Conservation (phyloP, 129 eudicot genomes). For the Flaveria trinervia region DNA sequence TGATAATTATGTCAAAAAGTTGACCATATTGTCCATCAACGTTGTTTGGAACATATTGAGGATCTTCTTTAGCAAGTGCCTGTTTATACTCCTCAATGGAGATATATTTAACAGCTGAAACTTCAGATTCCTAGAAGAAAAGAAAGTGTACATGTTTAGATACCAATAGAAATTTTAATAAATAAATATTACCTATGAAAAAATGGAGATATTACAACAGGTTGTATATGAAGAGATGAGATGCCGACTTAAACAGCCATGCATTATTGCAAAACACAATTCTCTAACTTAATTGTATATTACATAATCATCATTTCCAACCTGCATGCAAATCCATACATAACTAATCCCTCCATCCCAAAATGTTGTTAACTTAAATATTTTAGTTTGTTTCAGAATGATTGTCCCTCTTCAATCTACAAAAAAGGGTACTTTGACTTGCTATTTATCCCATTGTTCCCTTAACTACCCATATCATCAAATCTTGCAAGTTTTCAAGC, state of each 20-base stretch:
- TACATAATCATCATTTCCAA: not conserved
- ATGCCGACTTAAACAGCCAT: not conserved
- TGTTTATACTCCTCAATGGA: conserved; percentile 72
- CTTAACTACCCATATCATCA: not conserved
- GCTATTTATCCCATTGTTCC: not conserved
- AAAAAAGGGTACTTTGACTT: not conserved
- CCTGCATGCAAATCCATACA: not conserved
- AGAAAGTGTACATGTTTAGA: conserved; percentile 19
- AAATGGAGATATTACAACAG: not conserved
- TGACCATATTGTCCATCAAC: conserved; percentile 80
- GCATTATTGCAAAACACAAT: not conserved
- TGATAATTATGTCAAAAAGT: conserved; percentile 63
- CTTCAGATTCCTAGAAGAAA: conserved; percentile 78
- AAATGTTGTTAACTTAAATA: not conserved
- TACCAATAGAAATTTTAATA: not conserved
- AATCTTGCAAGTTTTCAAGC: not conserved
- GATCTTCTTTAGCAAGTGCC: conserved; percentile 67
- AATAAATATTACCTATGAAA: not conserved
- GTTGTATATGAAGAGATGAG: not conserved
- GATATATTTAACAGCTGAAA: conserved; percentile 91
- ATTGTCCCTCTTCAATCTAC: no score
- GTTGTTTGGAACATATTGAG: conserved; percentile 67
- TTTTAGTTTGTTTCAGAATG: no score
- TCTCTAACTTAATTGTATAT: not conserved
- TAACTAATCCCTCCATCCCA: not conserved